Conservation (phyloP, 495 filamentous ascomycete genomes). For the Talaromyces trachyspermus region DNA sequence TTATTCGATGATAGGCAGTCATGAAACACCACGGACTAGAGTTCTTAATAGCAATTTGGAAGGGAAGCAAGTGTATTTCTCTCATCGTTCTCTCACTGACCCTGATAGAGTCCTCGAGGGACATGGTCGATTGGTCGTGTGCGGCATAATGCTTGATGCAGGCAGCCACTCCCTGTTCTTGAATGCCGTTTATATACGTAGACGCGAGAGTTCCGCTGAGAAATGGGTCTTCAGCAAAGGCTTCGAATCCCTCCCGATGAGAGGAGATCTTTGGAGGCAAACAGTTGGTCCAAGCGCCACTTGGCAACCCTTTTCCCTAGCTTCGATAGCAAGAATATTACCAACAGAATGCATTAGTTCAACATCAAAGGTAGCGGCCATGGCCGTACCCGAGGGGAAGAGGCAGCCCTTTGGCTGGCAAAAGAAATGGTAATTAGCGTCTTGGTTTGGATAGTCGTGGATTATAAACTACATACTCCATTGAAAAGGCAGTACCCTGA, state of each 20-base stretch:
- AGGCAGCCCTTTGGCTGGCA: conserved; percentile 5
- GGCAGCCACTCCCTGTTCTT: conserved; percentile 52
- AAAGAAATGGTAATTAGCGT: too few relatives aligned
- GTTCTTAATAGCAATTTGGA: conserved; percentile 55
- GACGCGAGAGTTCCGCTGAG: conserved; percentile 53
- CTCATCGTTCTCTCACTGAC: conserved; percentile 60
- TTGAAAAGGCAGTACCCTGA: too few relatives aligned
- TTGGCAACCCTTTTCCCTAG: conserved; percentile 46
- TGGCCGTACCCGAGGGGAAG: conserved; percentile 1
- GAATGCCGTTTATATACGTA: conserved; percentile 52
- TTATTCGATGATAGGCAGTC: conserved; percentile 65
- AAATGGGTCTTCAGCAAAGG: conserved; percentile 60
- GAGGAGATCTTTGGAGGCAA: conserved; percentile 61
- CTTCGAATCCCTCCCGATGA: conserved; percentile 66
- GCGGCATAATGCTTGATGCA: conserved; percentile 62
- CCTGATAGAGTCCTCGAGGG: too few relatives aligned
- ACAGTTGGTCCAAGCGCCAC: conserved; percentile 63
- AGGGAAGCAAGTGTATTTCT: conserved; percentile 61
- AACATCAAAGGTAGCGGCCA: background rate
- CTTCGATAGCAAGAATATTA: background rate
- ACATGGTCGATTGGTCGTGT: conserved; percentile 57
- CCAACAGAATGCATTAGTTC: background rate
- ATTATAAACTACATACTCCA: too few relatives aligned
- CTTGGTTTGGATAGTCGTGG: too few relatives aligned
- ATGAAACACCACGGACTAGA: conserved; percentile 52